Evolutionary conservation across 768 basidiomycete genomes (phyloP).

Genomic region (Fomitopsis pulvina): DNA sequence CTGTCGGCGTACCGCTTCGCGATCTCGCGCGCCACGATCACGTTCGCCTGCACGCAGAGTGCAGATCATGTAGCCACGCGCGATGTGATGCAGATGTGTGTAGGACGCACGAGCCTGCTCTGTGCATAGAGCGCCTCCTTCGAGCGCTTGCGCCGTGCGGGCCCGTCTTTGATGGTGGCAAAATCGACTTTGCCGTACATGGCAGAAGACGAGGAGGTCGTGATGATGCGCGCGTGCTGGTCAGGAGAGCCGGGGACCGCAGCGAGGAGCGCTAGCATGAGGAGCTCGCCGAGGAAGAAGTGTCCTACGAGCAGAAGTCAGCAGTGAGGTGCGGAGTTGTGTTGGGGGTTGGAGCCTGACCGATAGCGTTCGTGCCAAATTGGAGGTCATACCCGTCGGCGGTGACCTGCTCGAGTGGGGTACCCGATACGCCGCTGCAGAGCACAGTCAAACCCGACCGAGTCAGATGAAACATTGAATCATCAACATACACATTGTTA

Average conservation of each 20-base stretch:
- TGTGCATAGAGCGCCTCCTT: conserved; percentile 19
- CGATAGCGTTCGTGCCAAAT: conserved; percentile 52
- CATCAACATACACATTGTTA: conserved; percentile 41
- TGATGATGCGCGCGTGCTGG: conserved; percentile 41
- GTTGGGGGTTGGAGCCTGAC: conserved; percentile 21
- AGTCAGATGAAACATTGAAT: neutral
- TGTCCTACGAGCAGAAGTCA: conserved; percentile 12
- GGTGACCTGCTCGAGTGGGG: conserved; percentile 32
- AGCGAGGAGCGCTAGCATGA: conserved; percentile 41
- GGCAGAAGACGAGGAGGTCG: conserved; percentile 35
- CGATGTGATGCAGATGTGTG: neutral
- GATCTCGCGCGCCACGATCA: conserved; percentile 38
- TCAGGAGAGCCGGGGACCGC: conserved; percentile 34
- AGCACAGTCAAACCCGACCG: neutral
- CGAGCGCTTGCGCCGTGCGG: conserved; percentile 13
- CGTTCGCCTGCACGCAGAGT: conserved; percentile 31
- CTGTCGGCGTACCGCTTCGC: conserved; percentile 40
- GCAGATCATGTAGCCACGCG: neutral
- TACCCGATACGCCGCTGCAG: conserved; percentile 43
- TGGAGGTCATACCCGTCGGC: conserved; percentile 45
- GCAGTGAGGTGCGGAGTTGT: no score
- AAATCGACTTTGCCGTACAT: conserved; percentile 30
- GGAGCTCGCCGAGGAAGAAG: conserved; percentile 29
- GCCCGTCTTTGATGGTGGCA: conserved; percentile 28
- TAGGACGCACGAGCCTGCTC: conserved; percentile 40